Base-by-base conservation (phyloP, 768 basidiomycete genomes). In the Boletus rubescentipes region DNA sequence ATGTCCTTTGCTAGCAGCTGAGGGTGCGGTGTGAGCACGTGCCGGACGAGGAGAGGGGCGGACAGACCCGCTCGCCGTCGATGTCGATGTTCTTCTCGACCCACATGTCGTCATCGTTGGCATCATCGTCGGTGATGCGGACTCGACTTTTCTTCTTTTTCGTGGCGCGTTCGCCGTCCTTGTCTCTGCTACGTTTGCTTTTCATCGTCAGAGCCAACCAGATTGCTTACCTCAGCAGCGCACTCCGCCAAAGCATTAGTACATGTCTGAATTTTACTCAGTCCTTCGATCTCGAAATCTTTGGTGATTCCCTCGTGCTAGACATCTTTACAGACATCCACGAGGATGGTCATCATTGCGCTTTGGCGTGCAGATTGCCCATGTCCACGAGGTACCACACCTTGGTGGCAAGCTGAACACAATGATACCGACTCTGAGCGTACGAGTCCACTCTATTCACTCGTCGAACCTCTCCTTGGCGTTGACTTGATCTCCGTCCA, bases 71-170 rank as follows among this genome's bases (percentile, higher is more conserved):
- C 70, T 89, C 87, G 16, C 87, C 85, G 48, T 87, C 87, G 74
- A 85, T 80, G 64, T 85, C 85, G 35, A 92, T 84, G 61, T 91
- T 90, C 76, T 91, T 92, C 75, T 93, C 93, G 21, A 86, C 80
- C 93, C 93, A 94, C 74, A 91, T 80, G 51, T 85, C 85, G 16
- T 86, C 84, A 65, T 84, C 86, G 56, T 83, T 75, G 15, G 79
- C 77, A 64, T 93, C 87, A 61, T 93, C 89, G 66, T 91, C 91
- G 0, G 80, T 75, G 32, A 83, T 75, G 49, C 63, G 57, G 20
- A 66, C 56, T 35, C 38, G 79, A 74, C 47, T 75, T 80, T 61
- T 77, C 36, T 80, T 79, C 68, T 85, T 86, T 71, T 81, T 82
- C 65, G 73, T 72, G 58, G 76, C 78, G 54, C 70, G 74, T 41